Evolutionary conservation across 495 filamentous ascomycete species (phyloP).

Genomic region (Penicillium taxi): DNA sequence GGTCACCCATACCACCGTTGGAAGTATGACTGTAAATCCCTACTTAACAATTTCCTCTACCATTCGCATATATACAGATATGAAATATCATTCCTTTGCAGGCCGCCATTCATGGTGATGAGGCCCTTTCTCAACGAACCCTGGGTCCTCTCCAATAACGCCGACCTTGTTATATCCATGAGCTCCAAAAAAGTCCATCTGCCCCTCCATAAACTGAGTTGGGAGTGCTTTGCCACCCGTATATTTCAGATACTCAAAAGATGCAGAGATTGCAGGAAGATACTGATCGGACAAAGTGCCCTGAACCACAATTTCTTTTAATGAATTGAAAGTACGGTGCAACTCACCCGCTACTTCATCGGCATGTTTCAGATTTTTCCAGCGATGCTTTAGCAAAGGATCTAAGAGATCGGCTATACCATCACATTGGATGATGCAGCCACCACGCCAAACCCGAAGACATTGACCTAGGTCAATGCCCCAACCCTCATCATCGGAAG

Average conservation of each 20-base stretch:
- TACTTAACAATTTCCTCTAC: too few relatives aligned
- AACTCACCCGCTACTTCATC: constrained; percentile 49
- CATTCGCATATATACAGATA: too few relatives aligned
- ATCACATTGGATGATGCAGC: constrained; percentile 68
- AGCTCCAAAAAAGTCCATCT: constrained; percentile 70
- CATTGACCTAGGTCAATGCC: constrained; percentile 50
- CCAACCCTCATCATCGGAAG: constrained; percentile 56
- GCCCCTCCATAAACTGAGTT: constrained; percentile 66
- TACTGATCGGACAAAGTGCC: constrained; percentile 54
- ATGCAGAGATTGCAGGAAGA: constrained; percentile 55
- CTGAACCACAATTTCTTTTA: constrained; percentile 53
- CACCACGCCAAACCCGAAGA: constrained; percentile 62
- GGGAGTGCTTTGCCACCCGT: constrained; percentile 48
- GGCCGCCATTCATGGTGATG: constrained; percentile 39
- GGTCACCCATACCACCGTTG: too few relatives aligned
- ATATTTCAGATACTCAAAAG: constrained; percentile 65
- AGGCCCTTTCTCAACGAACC: constrained; percentile 31
- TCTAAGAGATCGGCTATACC: constrained; percentile 54
- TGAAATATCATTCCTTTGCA: too few relatives aligned
- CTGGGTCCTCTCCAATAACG: constrained; percentile 35
- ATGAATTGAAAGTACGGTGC: constrained; percentile 36
- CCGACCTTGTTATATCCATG: constrained; percentile 54
- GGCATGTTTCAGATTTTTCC: constrained; percentile 40
- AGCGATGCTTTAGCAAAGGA: constrained; percentile 27
- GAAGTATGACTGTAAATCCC: too few relatives aligned